Conservation (phyloP, 1,284 basidiomycete genomes). For the Trichosporon ovoides region DNA sequence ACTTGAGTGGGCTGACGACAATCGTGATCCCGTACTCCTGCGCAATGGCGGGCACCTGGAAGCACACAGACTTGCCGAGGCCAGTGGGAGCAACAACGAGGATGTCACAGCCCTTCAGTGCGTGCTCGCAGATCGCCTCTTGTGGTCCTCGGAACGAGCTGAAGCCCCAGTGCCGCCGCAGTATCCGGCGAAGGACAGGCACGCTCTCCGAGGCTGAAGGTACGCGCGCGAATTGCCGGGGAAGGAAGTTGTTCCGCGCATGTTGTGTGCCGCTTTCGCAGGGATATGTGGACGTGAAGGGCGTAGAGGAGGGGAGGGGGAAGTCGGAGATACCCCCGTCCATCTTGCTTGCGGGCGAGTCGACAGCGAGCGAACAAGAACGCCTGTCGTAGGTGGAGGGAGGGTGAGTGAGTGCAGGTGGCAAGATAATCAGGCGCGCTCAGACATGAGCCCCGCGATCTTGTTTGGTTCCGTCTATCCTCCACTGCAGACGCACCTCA, state of each 20-base stretch:
- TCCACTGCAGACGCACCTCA: too few relatives aligned
- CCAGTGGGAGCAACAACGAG: constrained; percentile 84
- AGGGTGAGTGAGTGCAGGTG: not conserved
- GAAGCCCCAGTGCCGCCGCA: constrained; percentile 58
- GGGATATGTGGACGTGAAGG: not conserved
- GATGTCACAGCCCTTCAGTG: constrained; percentile 62
- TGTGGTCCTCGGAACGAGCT: constrained; percentile 67
- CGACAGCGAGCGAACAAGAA: too few relatives aligned
- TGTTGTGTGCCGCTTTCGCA: constrained; percentile 15
- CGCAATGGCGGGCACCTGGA: constrained; percentile 75
- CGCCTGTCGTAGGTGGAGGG: too few relatives aligned
- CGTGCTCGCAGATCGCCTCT: constrained; percentile 65
- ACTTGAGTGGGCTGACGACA: constrained; percentile 70
- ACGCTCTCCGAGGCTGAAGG: constrained; percentile 42
- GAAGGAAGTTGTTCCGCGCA: constrained; percentile 33
- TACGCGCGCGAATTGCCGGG: constrained; percentile 32
- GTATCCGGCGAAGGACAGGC: constrained; percentile 25
- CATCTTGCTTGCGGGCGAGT: constrained; percentile 9
- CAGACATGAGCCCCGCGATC: not conserved
- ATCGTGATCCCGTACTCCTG: constrained; percentile 67
- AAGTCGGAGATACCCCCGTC: not conserved
- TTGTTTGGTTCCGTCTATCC: constrained; percentile 1
- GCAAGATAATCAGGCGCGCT: not conserved
- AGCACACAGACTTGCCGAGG: constrained; percentile 78
- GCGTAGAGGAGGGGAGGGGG: not conserved